Conservation (phyloP, 2,329 filamentous ascomycete genomes). For the Beauveria australis region DNA sequence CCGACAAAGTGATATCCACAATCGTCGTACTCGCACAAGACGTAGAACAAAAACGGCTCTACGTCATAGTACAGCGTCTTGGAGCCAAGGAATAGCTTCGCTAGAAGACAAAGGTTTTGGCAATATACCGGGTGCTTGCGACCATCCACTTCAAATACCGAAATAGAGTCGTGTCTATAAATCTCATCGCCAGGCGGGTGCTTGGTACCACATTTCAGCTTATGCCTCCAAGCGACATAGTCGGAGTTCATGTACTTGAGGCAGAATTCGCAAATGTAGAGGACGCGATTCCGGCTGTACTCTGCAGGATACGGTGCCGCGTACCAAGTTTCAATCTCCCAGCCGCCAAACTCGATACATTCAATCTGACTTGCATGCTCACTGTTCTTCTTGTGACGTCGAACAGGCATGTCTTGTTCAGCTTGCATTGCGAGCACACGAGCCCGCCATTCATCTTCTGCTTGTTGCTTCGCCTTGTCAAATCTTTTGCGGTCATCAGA, state of each 20-base stretch:
- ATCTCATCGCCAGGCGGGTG: conserved; percentile 97
- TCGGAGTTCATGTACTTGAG: conserved; percentile 99
- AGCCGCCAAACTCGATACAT: conserved; percentile 95
- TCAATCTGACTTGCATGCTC: conserved; percentile 94
- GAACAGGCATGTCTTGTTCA: conserved; percentile 52
- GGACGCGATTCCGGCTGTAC: conserved; percentile 88
- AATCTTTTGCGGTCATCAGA: conserved; percentile 77
- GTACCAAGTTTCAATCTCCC: conserved; percentile 99
- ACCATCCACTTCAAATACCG: conserved; percentile 95
- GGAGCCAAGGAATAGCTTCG: conserved; percentile 95
- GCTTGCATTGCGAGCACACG: conserved; percentile 52
- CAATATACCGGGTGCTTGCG: conserved; percentile 98
- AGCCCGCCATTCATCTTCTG: conserved; percentile 84
- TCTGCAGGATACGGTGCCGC: conserved; percentile 96
- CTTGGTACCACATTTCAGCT: conserved; percentile 92
- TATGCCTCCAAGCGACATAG: conserved; percentile 96
- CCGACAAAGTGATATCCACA: conserved; percentile 93
- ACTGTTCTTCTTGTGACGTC: conserved; percentile 65
- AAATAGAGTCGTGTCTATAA: conserved; percentile 82
- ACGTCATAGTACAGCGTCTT: conserved; percentile 98
- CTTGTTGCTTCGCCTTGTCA: conserved; percentile 80
- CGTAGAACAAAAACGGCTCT: conserved; percentile 94
- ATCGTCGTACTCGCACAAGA: conserved; percentile 89
- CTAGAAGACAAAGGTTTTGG: conserved; percentile 90
- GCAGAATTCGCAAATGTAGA: conserved; percentile 99